These are phyloP conservation scores for Dendrocalamus sinicus DNA, from an alignment of 176 grass and related monocot genomes.

Conservation along the genomic window DNA sequence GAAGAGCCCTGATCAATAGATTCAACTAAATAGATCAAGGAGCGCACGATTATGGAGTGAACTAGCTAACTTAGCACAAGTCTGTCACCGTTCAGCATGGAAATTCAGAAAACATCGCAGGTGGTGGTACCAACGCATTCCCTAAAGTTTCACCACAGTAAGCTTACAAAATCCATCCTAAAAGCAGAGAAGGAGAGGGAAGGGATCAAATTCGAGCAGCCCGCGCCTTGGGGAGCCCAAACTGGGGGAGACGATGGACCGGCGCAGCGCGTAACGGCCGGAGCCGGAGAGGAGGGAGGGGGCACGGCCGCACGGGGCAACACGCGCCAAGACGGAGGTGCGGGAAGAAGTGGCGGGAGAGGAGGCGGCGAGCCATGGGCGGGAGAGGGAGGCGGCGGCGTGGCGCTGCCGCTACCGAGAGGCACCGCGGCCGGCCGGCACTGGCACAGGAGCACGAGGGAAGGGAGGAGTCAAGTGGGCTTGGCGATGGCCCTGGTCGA, in stretches of 20 bases:
- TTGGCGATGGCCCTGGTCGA: too few species aligned
- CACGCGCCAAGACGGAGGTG: slow-evolving; percentile 34
- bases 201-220: neutral
- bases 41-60: neutral
- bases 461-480: too few species aligned
- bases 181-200: neutral
- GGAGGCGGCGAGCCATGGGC: slow-evolving; percentile 47
- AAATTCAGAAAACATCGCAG: neutral
- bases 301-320: neutral
- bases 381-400: neutral
- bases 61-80: neutral
- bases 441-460: neutral
- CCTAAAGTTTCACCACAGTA: neutral
- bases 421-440: neutral
- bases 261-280: neutral
- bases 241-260: neutral
- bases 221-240: slow-evolving; percentile 32
- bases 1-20: neutral
- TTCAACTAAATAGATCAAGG: neutral
- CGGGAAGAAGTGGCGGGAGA: slow-evolving; percentile 35
- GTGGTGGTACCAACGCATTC: neutral
- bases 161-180: neutral
- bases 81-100: neutral
- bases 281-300: neutral
- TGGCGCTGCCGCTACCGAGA: neutral